These are phyloP conservation scores for Huntiella omanensis DNA, from an alignment of 2,329 filamentous ascomycete species.

Conservation along the genomic window DNA sequence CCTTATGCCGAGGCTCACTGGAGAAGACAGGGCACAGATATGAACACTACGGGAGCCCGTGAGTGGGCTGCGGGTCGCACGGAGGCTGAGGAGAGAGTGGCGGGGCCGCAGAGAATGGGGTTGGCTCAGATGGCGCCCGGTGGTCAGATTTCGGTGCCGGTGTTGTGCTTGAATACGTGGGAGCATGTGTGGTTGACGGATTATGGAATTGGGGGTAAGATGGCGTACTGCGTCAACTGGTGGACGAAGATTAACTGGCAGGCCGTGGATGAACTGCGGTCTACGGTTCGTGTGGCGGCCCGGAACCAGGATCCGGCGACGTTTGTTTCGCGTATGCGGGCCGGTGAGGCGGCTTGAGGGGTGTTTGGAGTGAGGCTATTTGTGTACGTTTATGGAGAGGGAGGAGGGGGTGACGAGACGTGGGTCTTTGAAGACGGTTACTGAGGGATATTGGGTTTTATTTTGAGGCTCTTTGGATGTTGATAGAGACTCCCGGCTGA, in stretches of 20 bases:
- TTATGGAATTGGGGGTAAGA: constrained; percentile 59
- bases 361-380: background rate
- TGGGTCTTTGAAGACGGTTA: background rate
- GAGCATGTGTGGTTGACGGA: constrained; percentile 82
- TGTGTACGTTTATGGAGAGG: background rate
- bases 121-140: constrained; percentile 29
- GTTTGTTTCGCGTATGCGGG: background rate
- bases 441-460: constrained; percentile 1
- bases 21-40: constrained; percentile 49
- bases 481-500: background rate
- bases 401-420: background rate
- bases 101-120: constrained; percentile 2
- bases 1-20: constrained; percentile 75
- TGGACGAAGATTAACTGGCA: constrained; percentile 82
- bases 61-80: constrained; percentile 20
- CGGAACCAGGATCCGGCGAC: constrained; percentile 1
- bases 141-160: constrained; percentile 49
- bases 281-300: background rate
- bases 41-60: constrained; percentile 40
- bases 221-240: constrained; percentile 57
- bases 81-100: constrained; percentile 12
- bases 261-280: constrained; percentile 33
- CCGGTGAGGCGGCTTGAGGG: background rate
- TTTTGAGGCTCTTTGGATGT: constrained; percentile 2
- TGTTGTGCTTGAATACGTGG: constrained; percentile 91